Conservation (phyloP, 2,329 filamentous ascomycete species). For the Colletotrichum godetiae region DNA sequence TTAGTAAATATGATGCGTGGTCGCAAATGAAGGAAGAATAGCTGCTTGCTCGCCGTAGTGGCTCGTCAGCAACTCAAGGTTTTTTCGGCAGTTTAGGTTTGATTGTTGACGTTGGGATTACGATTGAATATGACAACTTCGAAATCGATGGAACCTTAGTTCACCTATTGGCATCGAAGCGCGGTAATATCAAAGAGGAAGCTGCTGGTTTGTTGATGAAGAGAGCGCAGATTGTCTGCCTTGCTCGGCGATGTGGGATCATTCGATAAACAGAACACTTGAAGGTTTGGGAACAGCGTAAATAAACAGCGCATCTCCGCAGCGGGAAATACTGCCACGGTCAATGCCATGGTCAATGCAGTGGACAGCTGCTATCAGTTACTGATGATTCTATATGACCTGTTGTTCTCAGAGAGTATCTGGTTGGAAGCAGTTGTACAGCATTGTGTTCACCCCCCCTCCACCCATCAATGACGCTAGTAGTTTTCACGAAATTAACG, state of each 20-base stretch:
- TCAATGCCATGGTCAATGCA: too few species aligned
- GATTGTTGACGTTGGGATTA: neutral
- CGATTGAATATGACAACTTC: neutral
- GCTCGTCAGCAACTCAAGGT: neutral
- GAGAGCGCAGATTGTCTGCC: neutral
- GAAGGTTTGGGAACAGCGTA: neutral
- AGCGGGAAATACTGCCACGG: neutral
- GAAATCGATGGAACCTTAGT: neutral
- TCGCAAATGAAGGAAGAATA: neutral
- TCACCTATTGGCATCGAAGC: neutral
- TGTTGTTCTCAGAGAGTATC: too few species aligned
- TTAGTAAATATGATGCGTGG: neutral
- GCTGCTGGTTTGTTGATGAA: neutral
- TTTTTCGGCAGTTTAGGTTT: neutral
- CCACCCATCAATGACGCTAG: too few species aligned
- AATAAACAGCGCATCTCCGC: neutral
- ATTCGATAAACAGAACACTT: neutral
- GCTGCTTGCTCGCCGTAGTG: neutral
- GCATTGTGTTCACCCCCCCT: too few species aligned
- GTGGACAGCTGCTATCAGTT: too few species aligned
- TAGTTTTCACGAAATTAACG: too few species aligned
- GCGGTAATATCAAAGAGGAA: neutral
- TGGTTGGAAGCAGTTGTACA: too few species aligned
- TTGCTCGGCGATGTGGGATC: neutral
- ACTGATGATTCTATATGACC: too few species aligned